These are phyloP conservation scores for Annulohypoxylon stygium DNA, from an alignment of 495 filamentous ascomycete species.

Conservation along the genomic window DNA sequence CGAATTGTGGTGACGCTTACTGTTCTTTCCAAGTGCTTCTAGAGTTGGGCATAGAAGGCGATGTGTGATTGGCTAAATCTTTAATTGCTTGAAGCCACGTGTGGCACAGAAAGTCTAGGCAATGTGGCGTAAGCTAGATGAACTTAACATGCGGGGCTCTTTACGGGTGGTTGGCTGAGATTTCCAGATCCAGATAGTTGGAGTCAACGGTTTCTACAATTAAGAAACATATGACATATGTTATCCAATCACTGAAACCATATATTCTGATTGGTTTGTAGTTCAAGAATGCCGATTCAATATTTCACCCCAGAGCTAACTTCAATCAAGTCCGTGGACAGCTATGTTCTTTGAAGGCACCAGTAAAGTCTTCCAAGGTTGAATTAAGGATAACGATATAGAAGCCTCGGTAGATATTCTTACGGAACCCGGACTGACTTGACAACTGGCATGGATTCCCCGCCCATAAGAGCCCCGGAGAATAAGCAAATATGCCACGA, in stretches of 20 bases:
- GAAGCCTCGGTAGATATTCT: slow-evolving; percentile 6
- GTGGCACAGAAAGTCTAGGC: slow-evolving; percentile 1
- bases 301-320: too few relatives aligned
- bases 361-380: not conserved
- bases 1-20: not conserved
- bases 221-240: not conserved
- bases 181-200: slow-evolving; percentile 5
- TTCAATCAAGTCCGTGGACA: too few relatives aligned
- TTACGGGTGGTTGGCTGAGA: slow-evolving; percentile 21
- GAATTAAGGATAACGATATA: not conserved
- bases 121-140: slow-evolving; percentile 10
- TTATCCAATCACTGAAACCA: slow-evolving; percentile 4
- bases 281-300: not conserved
- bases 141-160: slow-evolving; percentile 26
- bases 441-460: slow-evolving; percentile 33
- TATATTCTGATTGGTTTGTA: not conserved
- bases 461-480: slow-evolving; percentile 29
- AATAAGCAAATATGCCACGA: slow-evolving; percentile 39
- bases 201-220: not conserved
- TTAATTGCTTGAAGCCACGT: slow-evolving; percentile 1
- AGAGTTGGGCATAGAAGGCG: not conserved
- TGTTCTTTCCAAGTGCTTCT: slow-evolving; percentile 17
- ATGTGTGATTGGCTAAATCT: not conserved
- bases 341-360: not conserved
- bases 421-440: not conserved